A percentile compares a stretch with the other conserved stretches of the same genome.
phyloP scores from a whole-genome alignment of 2,329 filamentous ascomycete genomes.

The Knoxdaviesia capensis region DNA sequence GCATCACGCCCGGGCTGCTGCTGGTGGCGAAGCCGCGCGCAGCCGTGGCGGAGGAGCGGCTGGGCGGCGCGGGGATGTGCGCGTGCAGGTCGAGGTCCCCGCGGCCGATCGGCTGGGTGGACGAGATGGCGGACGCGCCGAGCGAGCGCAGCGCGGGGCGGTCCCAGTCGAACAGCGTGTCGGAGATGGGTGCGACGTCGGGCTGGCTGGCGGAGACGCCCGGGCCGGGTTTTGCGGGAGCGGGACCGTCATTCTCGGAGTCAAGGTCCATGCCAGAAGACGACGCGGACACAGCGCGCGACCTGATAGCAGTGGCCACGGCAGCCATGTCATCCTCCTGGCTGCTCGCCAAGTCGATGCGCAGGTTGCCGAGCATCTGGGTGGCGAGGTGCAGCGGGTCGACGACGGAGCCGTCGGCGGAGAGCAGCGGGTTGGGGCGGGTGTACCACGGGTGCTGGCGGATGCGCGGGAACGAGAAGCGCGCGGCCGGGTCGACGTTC shows the following conservation, averaged over 20 bases:
- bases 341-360: constrained; percentile 64
- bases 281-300: constrained; percentile 18
- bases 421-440: constrained; percentile 57
- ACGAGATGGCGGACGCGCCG: constrained; percentile 19
- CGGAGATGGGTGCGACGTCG: constrained; percentile 46
- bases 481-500: constrained; percentile 49
- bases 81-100: constrained; percentile 11
- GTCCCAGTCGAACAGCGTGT: constrained; percentile 77
- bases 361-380: constrained; percentile 78
- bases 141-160: constrained; percentile 40
- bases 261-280: constrained; percentile 46
- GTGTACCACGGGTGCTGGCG: constrained; percentile 92
- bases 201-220: constrained; percentile 67
- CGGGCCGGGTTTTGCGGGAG: constrained; percentile 1
- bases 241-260: constrained; percentile 12
- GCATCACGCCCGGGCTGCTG: constrained; percentile 9
- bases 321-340: constrained; percentile 15
- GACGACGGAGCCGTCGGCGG: constrained; percentile 49
- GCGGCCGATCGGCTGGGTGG: constrained; percentile 26
- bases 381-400: constrained; percentile 80
- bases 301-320: background rate
- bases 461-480: constrained; percentile 75
- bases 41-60: constrained; percentile 10
- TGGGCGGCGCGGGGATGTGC: constrained; percentile 13
- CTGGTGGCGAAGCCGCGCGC: background rate